Percentiles rank a stretch among this genome's conserved stretches.
Evolutionary conservation across 2,329 filamentous ascomycete genomes (phyloP).

Genomic region (Aspergillus sergii): DNA sequence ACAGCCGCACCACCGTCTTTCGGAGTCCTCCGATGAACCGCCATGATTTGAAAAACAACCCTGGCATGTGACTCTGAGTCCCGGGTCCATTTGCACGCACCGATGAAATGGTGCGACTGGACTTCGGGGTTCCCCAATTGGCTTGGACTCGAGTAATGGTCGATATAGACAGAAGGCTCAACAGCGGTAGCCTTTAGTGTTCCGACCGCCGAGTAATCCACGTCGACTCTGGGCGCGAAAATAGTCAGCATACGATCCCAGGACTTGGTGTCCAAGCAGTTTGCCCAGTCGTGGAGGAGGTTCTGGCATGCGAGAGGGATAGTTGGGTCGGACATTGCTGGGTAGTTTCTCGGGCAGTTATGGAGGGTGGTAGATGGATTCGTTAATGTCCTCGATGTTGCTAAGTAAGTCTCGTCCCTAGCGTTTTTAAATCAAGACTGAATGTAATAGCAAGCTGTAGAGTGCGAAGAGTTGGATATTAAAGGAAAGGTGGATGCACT

Average conservation of each 20-base stretch:
- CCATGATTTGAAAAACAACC: constrained; percentile 4
- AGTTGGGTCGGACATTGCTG: neutral
- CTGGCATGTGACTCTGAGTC: neutral
- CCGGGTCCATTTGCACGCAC: neutral
- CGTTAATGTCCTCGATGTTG: too few species aligned
- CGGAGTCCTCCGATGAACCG: neutral
- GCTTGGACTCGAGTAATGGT: neutral
- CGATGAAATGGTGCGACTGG: constrained; percentile 2
- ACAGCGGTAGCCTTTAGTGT: neutral
- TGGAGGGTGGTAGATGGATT: too few species aligned
- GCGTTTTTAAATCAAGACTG: too few species aligned
- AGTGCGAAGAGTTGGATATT: too few species aligned
- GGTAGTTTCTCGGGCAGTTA: too few species aligned
- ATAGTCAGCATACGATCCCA: neutral
- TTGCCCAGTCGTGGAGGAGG: constrained; percentile 7
- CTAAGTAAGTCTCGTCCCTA: too few species aligned
- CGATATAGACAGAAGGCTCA: neutral
- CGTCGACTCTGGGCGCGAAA: neutral
- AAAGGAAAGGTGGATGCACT: too few species aligned
- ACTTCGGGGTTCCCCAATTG: constrained; percentile 3
- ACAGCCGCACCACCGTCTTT: neutral
- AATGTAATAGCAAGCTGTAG: too few species aligned
- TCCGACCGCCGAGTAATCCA: constrained; percentile 6
- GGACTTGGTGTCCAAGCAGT: constrained; percentile 8
- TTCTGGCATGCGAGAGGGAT: constrained; percentile 1